phyloP scores from a whole-genome alignment of 352 stramenopile genomes.

The Pythium volutum region DNA sequence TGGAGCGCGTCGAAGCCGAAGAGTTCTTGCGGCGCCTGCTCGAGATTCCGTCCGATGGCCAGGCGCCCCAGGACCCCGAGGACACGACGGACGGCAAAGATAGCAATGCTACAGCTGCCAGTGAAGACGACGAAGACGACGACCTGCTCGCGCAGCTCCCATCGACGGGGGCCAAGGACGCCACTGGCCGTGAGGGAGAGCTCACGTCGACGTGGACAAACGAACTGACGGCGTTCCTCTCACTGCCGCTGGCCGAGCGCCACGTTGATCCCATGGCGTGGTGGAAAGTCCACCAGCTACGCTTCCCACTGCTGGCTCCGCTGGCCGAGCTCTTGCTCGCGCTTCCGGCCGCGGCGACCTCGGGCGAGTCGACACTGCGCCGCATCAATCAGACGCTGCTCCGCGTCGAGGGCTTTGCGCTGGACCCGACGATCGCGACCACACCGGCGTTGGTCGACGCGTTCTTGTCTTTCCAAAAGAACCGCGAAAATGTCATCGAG shows the following conservation, averaged over 20 bases:
- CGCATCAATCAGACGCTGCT: slow-evolving; percentile 54
- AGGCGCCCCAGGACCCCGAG: background rate
- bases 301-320: slow-evolving; percentile 72
- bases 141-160: slow-evolving; percentile 69
- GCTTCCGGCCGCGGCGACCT: slow-evolving; percentile 59
- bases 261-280: slow-evolving; percentile 70
- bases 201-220: slow-evolving; percentile 70
- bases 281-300: slow-evolving; percentile 79
- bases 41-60: slow-evolving; percentile 25
- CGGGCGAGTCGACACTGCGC: slow-evolving; percentile 46
- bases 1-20: slow-evolving; percentile 54
- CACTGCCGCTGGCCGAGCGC: slow-evolving; percentile 64
- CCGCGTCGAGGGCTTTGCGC: slow-evolving; percentile 43
- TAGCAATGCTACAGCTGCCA: background rate
- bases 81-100: background rate
- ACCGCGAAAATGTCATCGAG: slow-evolving; percentile 70
- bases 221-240: slow-evolving; percentile 70
- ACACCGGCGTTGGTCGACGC: slow-evolving; percentile 61
- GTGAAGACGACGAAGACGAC: slow-evolving; percentile 63
- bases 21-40: slow-evolving; percentile 56
- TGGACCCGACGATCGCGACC: slow-evolving; percentile 41
- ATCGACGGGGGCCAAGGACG: slow-evolving; percentile 52
- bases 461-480: slow-evolving; percentile 82
- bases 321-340: slow-evolving; percentile 76
- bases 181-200: slow-evolving; percentile 33